phyloP scores from a whole-genome alignment of 305 asterid species.

The Rubia balearica region DNA sequence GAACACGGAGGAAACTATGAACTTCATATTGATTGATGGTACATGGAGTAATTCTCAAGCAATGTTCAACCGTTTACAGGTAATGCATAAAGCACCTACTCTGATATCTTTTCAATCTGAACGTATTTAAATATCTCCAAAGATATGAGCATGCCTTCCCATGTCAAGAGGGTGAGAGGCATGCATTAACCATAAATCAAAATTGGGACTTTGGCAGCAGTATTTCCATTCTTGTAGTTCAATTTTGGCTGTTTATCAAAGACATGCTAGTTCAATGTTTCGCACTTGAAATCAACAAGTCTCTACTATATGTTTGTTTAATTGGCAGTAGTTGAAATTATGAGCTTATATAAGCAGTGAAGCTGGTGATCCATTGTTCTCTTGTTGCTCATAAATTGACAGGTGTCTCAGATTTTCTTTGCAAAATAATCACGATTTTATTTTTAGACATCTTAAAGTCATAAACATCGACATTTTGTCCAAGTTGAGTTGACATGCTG shows the following conservation, averaged over 20 bases:
- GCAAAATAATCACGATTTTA: neutral
- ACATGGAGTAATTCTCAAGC: constrained; percentile 97
- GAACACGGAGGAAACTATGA: constrained; percentile 33
- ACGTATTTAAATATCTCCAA: neutral
- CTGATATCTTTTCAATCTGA: constrained; percentile 1
- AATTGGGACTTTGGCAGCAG: neutral
- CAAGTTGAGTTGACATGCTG: neutral
- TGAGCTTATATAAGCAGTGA: neutral
- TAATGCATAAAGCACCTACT: constrained; percentile 16
- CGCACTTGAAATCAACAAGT: neutral
- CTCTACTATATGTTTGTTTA: neutral
- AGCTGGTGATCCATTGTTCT: neutral
- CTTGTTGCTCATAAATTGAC: neutral
- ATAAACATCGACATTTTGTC: neutral
- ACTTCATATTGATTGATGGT: constrained; percentile 82
- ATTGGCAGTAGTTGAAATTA: neutral
- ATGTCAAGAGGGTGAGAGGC: neutral
- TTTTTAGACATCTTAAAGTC: neutral
- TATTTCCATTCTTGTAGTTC: neutral
- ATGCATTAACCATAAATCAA: neutral
- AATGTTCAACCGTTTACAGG: constrained; percentile 93
- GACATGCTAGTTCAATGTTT: neutral
- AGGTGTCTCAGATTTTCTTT: neutral
- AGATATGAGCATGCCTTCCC: neutral
- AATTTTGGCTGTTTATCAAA: neutral